A percentile compares a stretch with the other conserved stretches of the same genome.
These are phyloP conservation scores for Pythium pectinolyticum DNA, from an alignment of 352 stramenopile species.

Conservation along the genomic window DNA sequence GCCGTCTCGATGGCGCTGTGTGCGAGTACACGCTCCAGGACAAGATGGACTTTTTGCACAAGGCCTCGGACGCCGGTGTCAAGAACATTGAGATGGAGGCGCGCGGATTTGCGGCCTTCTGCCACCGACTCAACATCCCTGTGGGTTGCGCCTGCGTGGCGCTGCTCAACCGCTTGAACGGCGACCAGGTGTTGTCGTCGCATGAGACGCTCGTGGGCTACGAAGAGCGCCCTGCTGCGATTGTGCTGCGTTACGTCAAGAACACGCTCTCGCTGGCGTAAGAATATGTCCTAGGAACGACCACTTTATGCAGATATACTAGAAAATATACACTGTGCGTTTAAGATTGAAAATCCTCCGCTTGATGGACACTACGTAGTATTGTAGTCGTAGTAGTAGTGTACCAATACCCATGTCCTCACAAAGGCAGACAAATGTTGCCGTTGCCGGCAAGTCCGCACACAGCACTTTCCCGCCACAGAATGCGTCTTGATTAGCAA, in stretches of 20 bases:
- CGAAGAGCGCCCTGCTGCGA: constrained; percentile 52
- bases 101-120: constrained; percentile 65
- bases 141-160: constrained; percentile 68
- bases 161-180: constrained; percentile 71
- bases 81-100: constrained; percentile 87
- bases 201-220: constrained; percentile 69
- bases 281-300: neutral
- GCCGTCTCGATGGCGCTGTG: constrained; percentile 73
- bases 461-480: too few relatives aligned
- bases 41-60: constrained; percentile 71
- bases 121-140: constrained; percentile 72
- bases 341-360: too few relatives aligned
- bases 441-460: too few relatives aligned
- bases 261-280: constrained; percentile 34
- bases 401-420: too few relatives aligned
- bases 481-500: too few relatives aligned
- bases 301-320: too few relatives aligned
- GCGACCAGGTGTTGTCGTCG: constrained; percentile 65
- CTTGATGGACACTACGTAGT: too few relatives aligned
- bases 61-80: constrained; percentile 47
- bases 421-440: too few relatives aligned
- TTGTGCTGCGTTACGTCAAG: constrained; percentile 81
- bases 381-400: too few relatives aligned
- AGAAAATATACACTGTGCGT: too few relatives aligned
- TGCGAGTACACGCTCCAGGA: constrained; percentile 80